Percentiles rank a stretch among this genome's conserved stretches.
phyloP scores from a whole-genome alignment of 306 rosid species.

The Sphenostylis stenocarpa region DNA sequence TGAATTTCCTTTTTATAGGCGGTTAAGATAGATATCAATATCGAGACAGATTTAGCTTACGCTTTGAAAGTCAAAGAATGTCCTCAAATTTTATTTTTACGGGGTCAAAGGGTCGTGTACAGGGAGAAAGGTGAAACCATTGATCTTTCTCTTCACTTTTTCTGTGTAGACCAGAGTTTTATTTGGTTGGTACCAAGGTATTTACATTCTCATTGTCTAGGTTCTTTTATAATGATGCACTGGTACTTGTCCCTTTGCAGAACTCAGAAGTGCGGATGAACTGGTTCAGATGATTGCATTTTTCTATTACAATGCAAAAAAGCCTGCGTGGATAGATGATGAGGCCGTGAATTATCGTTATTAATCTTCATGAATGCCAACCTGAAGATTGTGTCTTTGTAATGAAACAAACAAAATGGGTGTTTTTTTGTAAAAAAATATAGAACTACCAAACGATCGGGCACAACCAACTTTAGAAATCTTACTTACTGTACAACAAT shows the following conservation, averaged over 20 bases:
- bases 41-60: constrained; percentile 89
- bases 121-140: constrained; percentile 79
- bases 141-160: constrained; percentile 28
- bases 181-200: constrained; percentile 18
- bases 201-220: constrained; percentile 11
- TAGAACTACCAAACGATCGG: background rate
- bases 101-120: constrained; percentile 76
- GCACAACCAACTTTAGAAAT: background rate
- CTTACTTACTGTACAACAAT: background rate
- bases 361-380: background rate
- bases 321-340: constrained; percentile 82
- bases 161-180: background rate
- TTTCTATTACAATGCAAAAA: constrained; percentile 91
- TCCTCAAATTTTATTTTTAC: constrained; percentile 77
- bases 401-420: background rate
- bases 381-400: background rate
- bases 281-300: constrained; percentile 90
- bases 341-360: constrained; percentile 45
- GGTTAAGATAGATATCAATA: constrained; percentile 80
- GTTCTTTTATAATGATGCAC: constrained; percentile 7
- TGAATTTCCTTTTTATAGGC: constrained; percentile 50
- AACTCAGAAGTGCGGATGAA: constrained; percentile 65
- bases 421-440: background rate
- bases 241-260: constrained; percentile 41
- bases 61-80: constrained; percentile 80